Base-by-base conservation (phyloP, 2,329 filamentous ascomycete genomes). In the Penicillium sp. region DNA sequence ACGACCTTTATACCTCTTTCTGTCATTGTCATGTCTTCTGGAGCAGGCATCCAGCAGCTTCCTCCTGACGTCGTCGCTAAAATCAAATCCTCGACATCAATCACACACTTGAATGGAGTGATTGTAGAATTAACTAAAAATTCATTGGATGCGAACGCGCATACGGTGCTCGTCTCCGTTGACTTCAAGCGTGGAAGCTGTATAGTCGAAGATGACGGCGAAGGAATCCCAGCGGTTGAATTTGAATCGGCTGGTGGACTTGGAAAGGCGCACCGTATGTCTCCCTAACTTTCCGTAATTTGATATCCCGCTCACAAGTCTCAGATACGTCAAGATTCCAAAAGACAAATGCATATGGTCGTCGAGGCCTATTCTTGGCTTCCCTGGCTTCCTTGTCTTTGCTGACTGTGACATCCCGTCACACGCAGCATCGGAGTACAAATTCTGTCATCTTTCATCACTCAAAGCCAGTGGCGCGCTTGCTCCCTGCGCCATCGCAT, bases 71-170 rank as follows among this genome's bases (percentile, higher is more conserved):
- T 86, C 46, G 76, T 82, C 58, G 80, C 85, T 39, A 87, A 89
- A 65, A 85, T 98, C 70, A 87, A 85, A 63, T 95, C 91, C 0
- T 94, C 91, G 0, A 81, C 82, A n/a, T 75, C 79, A 45, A 85
- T 97, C 57, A 86, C 82, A 1, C 85, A 82, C 36, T 74, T 97
- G 26, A 85, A 84, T 57, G 78, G 73, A 22, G 89, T 87, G 4
- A 73, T 87, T 11, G 73, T 81, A 45, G 87, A 86, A 37, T 76
- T 97, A 8, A 58, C 94, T 22, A 82, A 85, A 64, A 98, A 98
- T 65, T 81, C 89, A 0, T 75, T 98, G 10, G 93, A 98, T 72
- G 88, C 89, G 3, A 72, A 73, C 37, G 84, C 90, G 13, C 77
- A 74, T 27, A 85, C 77, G 45, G 70, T 96, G 51, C 79, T 79